phyloP scores from a whole-genome alignment of 2,329 filamentous ascomycete genomes.

The Thelonectria discophora region DNA sequence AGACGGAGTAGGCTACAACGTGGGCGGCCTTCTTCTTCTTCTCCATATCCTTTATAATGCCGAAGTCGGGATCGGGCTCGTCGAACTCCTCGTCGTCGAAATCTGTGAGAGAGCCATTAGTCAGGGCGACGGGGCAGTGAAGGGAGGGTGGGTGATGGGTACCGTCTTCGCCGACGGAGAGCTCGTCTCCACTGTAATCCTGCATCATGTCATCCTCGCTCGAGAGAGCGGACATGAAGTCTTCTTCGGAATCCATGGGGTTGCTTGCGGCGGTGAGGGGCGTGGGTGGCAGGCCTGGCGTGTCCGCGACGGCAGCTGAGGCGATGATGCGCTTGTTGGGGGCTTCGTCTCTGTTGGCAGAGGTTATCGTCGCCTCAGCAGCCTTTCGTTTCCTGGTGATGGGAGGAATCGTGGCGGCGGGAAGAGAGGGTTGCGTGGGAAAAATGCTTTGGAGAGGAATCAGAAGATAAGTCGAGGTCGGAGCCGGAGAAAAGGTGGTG shows the following conservation, averaged over 20 bases:
- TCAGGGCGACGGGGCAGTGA: slow-evolving; percentile 2
- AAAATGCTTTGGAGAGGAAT: not conserved
- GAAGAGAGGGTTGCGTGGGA: slow-evolving; percentile 9
- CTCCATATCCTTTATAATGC: slow-evolving; percentile 68
- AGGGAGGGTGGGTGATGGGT: slow-evolving; percentile 33
- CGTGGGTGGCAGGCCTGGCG: slow-evolving; percentile 62
- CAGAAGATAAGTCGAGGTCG: not conserved
- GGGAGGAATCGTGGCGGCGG: slow-evolving; percentile 66
- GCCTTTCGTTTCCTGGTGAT: slow-evolving; percentile 69
- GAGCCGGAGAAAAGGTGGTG: slow-evolving; percentile 9
- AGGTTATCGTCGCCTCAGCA: slow-evolving; percentile 70
- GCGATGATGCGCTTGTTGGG: slow-evolving; percentile 65
- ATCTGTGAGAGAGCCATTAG: slow-evolving; percentile 51
- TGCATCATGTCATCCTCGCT: slow-evolving; percentile 77
- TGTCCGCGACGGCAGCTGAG: slow-evolving; percentile 56
- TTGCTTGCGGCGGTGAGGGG: slow-evolving; percentile 63
- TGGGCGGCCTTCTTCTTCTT: slow-evolving; percentile 79
- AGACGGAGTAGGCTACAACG: slow-evolving; percentile 85
- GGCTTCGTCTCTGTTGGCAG: slow-evolving; percentile 52
- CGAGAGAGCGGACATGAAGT: slow-evolving; percentile 85
- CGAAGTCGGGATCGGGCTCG: slow-evolving; percentile 64
- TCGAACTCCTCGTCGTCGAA: slow-evolving; percentile 67
- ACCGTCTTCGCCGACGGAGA: slow-evolving; percentile 62
- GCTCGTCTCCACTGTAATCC: slow-evolving; percentile 80
- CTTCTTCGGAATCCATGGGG: slow-evolving; percentile 94